phyloP scores from a whole-genome alignment of 352 stramenopile species.

The Pythium periplocum region DNA sequence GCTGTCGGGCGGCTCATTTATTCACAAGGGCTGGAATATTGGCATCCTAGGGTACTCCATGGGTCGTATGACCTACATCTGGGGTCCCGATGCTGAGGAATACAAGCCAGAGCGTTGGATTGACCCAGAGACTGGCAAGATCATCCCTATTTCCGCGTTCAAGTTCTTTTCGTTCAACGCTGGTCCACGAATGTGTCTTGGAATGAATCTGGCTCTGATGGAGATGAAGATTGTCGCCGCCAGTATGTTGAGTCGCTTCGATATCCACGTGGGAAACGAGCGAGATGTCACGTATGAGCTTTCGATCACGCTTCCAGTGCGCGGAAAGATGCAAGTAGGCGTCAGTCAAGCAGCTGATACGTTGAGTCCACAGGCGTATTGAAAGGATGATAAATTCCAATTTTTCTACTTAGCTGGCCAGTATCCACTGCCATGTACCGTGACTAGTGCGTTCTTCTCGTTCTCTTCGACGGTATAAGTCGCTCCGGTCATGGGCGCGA shows the following conservation, averaged over 20 bases:
- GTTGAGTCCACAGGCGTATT: no score
- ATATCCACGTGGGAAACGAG: conserved; percentile 15
- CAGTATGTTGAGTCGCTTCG: conserved; percentile 26
- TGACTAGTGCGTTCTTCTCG: conserved; percentile 29
- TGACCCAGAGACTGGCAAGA: conserved; percentile 9
- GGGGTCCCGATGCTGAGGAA: conserved; percentile 24
- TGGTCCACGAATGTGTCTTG: conserved; percentile 22
- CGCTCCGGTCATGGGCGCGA: conserved; percentile 31
- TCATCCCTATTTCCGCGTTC: conserved; percentile 2
- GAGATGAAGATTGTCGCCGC: conserved; percentile 41
- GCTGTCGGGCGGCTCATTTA: conserved; percentile 9
- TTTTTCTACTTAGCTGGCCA: neutral
- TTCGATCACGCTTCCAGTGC: conserved; percentile 4
- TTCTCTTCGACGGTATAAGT: conserved; percentile 34
- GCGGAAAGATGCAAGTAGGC: no score
- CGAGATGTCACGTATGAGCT: conserved; percentile 15
- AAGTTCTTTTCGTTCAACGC: conserved; percentile 8
- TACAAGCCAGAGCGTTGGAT: conserved; percentile 34
- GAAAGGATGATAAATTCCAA: no score
- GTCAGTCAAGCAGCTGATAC: no score
- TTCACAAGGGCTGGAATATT: conserved; percentile 13
- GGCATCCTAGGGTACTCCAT: conserved; percentile 25
- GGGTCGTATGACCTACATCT: conserved; percentile 20
- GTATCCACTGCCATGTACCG: conserved; percentile 42
- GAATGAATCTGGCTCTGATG: conserved; percentile 30